Conservation (phyloP, 1,284 basidiomycete genomes). For the Gymnopus androsaceus region DNA sequence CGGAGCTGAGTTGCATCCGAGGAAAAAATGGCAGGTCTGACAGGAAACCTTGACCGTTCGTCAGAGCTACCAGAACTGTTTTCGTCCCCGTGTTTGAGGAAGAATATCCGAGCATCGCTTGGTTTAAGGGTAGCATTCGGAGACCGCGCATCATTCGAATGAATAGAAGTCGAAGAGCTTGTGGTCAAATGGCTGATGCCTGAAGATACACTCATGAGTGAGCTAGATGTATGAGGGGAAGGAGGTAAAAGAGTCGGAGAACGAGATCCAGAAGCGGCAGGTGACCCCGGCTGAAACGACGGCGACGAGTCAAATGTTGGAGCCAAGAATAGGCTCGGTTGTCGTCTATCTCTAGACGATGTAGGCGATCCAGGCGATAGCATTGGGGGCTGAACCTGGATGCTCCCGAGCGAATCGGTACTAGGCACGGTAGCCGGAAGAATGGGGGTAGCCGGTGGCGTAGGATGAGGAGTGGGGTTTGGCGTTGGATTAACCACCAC, state of each 20-base stretch:
- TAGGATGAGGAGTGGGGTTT: constrained; percentile 14
- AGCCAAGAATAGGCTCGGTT: background rate
- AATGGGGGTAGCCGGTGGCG: constrained; percentile 15
- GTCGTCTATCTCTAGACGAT: constrained; percentile 1
- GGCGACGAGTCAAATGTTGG: background rate
- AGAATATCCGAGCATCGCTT: constrained; percentile 10
- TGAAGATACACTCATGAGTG: constrained; percentile 3
- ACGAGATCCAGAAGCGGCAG: background rate
- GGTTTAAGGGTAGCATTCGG: constrained; percentile 10
- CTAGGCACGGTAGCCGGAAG: background rate
- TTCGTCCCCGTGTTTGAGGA: constrained; percentile 3
- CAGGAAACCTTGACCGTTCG: constrained; percentile 4
- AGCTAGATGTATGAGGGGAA: constrained; percentile 9
- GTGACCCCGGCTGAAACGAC: background rate
- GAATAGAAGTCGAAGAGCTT: constrained; percentile 4
- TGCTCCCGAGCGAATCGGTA: background rate
- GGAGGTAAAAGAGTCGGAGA: constrained; percentile 4
- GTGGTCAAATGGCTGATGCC: constrained; percentile 7
- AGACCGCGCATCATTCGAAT: constrained; percentile 3
- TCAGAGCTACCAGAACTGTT: constrained; percentile 10
- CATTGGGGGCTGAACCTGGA: background rate
- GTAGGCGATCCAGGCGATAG: background rate
- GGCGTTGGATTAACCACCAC: constrained; percentile 16
- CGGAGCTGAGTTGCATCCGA: background rate
- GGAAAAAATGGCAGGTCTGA: background rate